Evolutionary conservation across 768 basidiomycete genomes (phyloP).

Genomic region (Tephrocybe sp.): DNA sequence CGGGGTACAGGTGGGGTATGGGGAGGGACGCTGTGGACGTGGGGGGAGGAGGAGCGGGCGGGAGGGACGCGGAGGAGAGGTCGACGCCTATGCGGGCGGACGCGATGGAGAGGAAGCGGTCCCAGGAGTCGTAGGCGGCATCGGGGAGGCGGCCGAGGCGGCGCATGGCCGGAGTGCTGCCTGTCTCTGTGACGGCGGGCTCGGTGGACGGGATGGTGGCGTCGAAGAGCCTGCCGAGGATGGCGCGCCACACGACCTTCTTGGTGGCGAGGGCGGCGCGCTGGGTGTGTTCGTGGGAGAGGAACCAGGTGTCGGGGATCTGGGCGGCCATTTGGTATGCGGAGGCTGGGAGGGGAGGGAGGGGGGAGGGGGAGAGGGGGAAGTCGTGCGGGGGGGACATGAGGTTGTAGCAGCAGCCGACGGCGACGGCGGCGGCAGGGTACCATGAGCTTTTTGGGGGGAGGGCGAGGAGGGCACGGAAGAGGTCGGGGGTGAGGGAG

Average conservation of each 20-base stretch:
- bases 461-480: slow-evolving; percentile 47
- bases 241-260: not conserved
- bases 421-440: slow-evolving; percentile 54
- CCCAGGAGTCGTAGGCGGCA: slow-evolving; percentile 49
- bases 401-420: slow-evolving; percentile 82
- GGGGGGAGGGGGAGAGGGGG: slow-evolving; percentile 41
- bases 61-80: slow-evolving; percentile 1
- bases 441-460: slow-evolving; percentile 36
- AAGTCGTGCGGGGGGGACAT: slow-evolving; percentile 53
- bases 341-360: slow-evolving; percentile 43
- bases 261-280: not conserved
- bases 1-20: not conserved
- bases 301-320: slow-evolving; percentile 62
- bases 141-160: slow-evolving; percentile 49
- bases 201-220: slow-evolving; percentile 19
- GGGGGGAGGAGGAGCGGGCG: not conserved
- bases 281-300: slow-evolving; percentile 25
- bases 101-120: slow-evolving; percentile 38
- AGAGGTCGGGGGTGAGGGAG: slow-evolving; percentile 64
- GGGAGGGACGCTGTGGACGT: not conserved
- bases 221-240: slow-evolving; percentile 26
- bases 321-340: slow-evolving; percentile 75
- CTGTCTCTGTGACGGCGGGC: slow-evolving; percentile 30
- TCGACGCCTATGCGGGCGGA: slow-evolving; percentile 28
- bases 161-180: slow-evolving; percentile 40